Conservation (phyloP, 805 yeast genomes). For the Blastobotrys americana region DNA sequence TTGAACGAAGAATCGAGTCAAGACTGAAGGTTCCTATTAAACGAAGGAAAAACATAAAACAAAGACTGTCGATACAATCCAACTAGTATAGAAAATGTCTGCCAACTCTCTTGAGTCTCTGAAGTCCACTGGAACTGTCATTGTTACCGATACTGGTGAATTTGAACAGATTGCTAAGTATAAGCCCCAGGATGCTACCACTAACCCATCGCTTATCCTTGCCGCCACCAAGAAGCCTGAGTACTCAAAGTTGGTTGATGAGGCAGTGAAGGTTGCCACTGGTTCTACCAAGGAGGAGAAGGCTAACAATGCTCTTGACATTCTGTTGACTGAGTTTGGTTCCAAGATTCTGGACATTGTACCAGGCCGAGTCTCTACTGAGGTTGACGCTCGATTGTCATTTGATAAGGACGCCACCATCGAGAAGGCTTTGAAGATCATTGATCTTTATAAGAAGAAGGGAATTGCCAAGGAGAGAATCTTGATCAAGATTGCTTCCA, state of each 20-base stretch:
- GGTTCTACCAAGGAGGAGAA: slow-evolving; percentile 40
- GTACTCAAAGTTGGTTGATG: slow-evolving; percentile 83
- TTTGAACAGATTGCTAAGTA: slow-evolving; percentile 88
- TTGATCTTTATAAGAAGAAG: slow-evolving; percentile 71
- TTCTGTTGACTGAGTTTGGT: slow-evolving; percentile 93
- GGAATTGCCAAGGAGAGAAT: slow-evolving; percentile 88
- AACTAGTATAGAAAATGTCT: slow-evolving; percentile 18
- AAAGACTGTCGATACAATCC: too few relatives aligned
- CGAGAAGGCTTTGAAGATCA: slow-evolving; percentile 87
- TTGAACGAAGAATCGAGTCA: too few relatives aligned
- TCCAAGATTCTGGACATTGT: slow-evolving; percentile 84
- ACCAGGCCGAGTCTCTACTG: slow-evolving; percentile 99
- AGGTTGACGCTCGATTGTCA: slow-evolving; percentile 97
- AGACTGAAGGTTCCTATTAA: too few relatives aligned
- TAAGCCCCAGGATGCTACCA: slow-evolving; percentile 98
- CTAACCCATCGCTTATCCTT: slow-evolving; percentile 94
- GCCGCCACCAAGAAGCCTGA: slow-evolving; percentile 91
- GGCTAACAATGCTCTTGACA: slow-evolving; percentile 80
- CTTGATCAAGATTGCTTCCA: slow-evolving; percentile 92
- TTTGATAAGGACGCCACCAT: slow-evolving; percentile 92
- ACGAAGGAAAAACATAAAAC: too few relatives aligned
- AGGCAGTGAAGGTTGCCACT: slow-evolving; percentile 78
- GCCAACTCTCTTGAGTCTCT: slow-evolving; percentile 87
- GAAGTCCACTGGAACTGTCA: slow-evolving; percentile 91
- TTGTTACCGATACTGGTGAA: slow-evolving; percentile 98